phyloP scores from a whole-genome alignment of 2,329 filamentous ascomycete species.

The Aspergillus hiratsukae region DNA sequence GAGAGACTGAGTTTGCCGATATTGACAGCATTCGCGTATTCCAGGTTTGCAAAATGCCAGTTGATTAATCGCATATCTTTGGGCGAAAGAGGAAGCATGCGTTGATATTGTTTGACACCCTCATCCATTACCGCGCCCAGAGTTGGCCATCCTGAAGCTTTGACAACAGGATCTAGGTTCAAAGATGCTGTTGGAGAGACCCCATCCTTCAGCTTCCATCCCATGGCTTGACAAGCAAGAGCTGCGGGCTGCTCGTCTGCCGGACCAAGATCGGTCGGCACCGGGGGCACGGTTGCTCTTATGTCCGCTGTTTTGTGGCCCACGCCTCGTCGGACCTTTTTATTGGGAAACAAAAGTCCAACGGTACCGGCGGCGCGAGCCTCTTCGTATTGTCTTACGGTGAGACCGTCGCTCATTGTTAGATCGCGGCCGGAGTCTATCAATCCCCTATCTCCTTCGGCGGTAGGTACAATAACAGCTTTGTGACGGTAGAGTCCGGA shows the following conservation, averaged over 20 bases:
- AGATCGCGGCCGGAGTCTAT: slow-evolving; percentile 81
- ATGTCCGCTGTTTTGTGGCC: slow-evolving; percentile 49
- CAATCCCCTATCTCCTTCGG: slow-evolving; percentile 76
- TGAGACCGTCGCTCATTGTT: slow-evolving; percentile 62
- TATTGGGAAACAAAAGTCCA: slow-evolving; percentile 39
- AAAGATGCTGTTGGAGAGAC: slow-evolving; percentile 63
- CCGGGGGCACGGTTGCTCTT: slow-evolving; percentile 42
- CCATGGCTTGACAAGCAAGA: slow-evolving; percentile 72
- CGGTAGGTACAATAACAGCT: slow-evolving; percentile 61
- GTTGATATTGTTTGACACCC: slow-evolving; percentile 81
- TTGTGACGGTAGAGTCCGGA: slow-evolving; percentile 89
- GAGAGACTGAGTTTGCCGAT: slow-evolving; percentile 81
- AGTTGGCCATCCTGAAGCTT: slow-evolving; percentile 60
- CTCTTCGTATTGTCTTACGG: slow-evolving; percentile 70
- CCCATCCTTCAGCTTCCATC: slow-evolving; percentile 69
- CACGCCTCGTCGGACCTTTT: slow-evolving; percentile 42
- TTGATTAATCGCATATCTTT: slow-evolving; percentile 89
- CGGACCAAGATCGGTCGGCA: slow-evolving; percentile 56
- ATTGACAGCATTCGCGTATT: slow-evolving; percentile 93
- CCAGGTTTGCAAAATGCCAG: slow-evolving; percentile 97
- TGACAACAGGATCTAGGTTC: slow-evolving; percentile 63
- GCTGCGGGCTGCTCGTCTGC: slow-evolving; percentile 68
- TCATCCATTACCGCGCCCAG: slow-evolving; percentile 89
- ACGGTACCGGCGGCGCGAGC: slow-evolving; percentile 57
- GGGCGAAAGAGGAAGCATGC: slow-evolving; percentile 73